Conservation (phyloP, 192 early-diverging fungal genomes). For the Entomortierella lignicola region DNA sequence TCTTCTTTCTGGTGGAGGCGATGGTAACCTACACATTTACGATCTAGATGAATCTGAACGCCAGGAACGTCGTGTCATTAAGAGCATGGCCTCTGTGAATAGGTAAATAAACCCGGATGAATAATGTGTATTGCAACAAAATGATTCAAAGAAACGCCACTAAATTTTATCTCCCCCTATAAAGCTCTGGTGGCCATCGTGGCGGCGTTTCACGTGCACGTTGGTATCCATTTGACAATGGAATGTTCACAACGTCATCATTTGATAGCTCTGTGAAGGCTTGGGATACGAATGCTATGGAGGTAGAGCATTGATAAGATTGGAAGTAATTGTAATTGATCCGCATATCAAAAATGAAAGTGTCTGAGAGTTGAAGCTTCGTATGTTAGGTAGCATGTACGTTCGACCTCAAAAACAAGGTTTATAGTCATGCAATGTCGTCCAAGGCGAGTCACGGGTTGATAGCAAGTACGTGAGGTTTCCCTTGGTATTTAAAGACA, state of each 20-base stretch:
- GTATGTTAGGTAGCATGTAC: slow-evolving; percentile 62
- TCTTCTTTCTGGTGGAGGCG: slow-evolving; percentile 71
- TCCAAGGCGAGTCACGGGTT: slow-evolving; percentile 78
- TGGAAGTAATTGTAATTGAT: not conserved
- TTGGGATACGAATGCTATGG: slow-evolving; percentile 85
- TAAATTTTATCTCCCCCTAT: slow-evolving; percentile 19
- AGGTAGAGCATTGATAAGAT: slow-evolving; percentile 47
- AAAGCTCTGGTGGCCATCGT: slow-evolving; percentile 65
- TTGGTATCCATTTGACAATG: slow-evolving; percentile 90
- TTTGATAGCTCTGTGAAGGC: slow-evolving; percentile 82
- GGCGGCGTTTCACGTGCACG: slow-evolving; percentile 74
- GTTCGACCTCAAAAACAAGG: slow-evolving; percentile 77
- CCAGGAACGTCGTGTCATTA: slow-evolving; percentile 37
- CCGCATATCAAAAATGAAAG: not conserved
- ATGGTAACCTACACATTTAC: slow-evolving; percentile 69
- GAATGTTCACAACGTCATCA: slow-evolving; percentile 84
- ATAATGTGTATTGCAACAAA: not conserved
- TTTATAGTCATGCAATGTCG: slow-evolving; percentile 80
- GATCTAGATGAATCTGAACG: slow-evolving; percentile 64
- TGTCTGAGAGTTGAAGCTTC: not conserved
- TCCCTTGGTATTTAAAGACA: not conserved
- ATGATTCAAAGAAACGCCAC: too few species aligned
- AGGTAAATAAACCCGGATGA: slow-evolving; percentile 4
- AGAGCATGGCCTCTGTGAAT: slow-evolving; percentile 27
- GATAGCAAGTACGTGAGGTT: slow-evolving; percentile 73